A percentile compares a stretch with the other conserved stretches of the same genome.
phyloP scores from a whole-genome alignment of 2,329 filamentous ascomycete genomes.

The Talaromyces albobiverticillius region DNA sequence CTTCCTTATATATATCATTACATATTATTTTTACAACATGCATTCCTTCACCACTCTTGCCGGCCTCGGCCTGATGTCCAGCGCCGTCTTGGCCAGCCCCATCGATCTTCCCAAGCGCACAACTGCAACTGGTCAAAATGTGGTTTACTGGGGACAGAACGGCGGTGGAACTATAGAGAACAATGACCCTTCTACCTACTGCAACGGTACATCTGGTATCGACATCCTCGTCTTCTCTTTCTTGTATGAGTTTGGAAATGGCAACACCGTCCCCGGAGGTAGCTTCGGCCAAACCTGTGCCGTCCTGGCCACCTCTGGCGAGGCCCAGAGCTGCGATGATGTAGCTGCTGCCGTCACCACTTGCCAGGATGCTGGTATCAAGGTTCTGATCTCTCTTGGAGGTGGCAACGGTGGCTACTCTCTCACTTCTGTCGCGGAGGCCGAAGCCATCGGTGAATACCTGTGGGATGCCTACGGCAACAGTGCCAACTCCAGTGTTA shows the following conservation, averaged over 20 bases:
- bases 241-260: constrained; percentile 5
- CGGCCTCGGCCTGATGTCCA: not conserved
- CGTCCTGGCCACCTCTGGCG: not conserved
- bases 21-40: not conserved
- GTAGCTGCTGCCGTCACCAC: not conserved
- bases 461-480: constrained; percentile 7
- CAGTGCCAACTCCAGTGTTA: constrained; percentile 23
- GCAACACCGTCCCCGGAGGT: not conserved
- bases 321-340: not conserved
- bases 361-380: constrained; percentile 1
- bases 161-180: constrained; percentile 1
- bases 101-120: not conserved
- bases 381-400: not conserved
- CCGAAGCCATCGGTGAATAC: not conserved
- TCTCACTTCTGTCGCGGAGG: not conserved
- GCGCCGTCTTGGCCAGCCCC: not conserved
- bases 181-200: constrained; percentile 3
- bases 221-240: not conserved
- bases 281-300: not conserved
- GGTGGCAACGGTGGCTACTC: not conserved
- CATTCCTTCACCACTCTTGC: not conserved
- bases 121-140: not conserved
- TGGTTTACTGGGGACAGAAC: constrained; percentile 8
- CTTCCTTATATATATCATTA: not conserved
- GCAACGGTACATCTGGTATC: not conserved